Percentiles rank a stretch among this genome's conserved stretches.
phyloP scores from a whole-genome alignment of 2,329 filamentous ascomycete species.

The Neophaeococcomyces mojaviensis region DNA sequence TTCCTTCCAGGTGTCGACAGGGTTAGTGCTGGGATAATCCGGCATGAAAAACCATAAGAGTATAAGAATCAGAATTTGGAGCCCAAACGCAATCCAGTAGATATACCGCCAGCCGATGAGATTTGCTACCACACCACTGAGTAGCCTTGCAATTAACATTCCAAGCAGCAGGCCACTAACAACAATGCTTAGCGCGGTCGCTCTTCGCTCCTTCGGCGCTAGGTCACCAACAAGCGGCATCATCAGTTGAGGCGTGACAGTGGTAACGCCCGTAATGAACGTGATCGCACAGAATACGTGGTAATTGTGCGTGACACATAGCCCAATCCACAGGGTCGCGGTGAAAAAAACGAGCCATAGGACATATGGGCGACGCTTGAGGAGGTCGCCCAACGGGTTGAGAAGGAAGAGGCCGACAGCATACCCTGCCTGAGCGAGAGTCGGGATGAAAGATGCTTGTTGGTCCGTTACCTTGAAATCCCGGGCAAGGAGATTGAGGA shows the following conservation, averaged over 20 bases:
- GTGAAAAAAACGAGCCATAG: constrained; percentile 61
- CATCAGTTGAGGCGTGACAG: constrained; percentile 73
- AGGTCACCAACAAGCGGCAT: constrained; percentile 76
- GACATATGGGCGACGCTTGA: constrained; percentile 60
- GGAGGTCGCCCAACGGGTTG: constrained; percentile 64
- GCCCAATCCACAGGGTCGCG: constrained; percentile 57
- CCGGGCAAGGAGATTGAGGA: constrained; percentile 64
- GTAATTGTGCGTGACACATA: constrained; percentile 62
- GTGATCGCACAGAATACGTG: constrained; percentile 60
- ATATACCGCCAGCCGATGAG: constrained; percentile 68
- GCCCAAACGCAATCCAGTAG: constrained; percentile 68
- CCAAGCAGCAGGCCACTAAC: constrained; percentile 69
- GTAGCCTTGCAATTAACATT: constrained; percentile 65
- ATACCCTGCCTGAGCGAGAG: constrained; percentile 72
- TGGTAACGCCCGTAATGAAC: constrained; percentile 66
- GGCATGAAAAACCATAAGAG: constrained; percentile 66
- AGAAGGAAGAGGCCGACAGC: constrained; percentile 65
- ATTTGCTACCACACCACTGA: constrained; percentile 67
- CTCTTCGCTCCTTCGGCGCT: constrained; percentile 60
- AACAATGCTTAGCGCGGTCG: constrained; percentile 64
- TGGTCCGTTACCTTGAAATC: constrained; percentile 67
- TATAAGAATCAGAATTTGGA: constrained; percentile 60
- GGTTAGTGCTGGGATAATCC: constrained; percentile 70
- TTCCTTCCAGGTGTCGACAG: constrained; percentile 34
- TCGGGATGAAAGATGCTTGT: constrained; percentile 60